Base-by-base conservation (phyloP, 225 moss, liverwort and hornwort species). In the Marchantia polymorpha region DNA sequence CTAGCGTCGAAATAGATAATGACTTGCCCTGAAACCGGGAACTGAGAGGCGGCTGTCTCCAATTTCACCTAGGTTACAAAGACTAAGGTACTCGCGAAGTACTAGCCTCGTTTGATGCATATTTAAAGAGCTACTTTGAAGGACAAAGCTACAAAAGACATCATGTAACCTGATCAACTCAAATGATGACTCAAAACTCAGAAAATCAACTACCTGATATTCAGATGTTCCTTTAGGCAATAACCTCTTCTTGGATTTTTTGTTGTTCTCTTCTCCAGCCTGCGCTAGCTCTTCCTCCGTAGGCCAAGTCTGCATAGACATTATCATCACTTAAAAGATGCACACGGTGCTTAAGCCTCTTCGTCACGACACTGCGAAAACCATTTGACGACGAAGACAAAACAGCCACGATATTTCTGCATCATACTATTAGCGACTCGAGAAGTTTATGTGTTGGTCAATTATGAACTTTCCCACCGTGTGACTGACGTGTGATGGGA, bases 171-270 rank as follows among this genome's bases (percentile, higher is more conserved):
- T 2, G 39, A 39, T 39, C 39, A 39, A 39, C 2, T 39, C 39
- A 39, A 39, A 5, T 39, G 39, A 39, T 39, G 39, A 39, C 39
- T 39, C 39, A 2, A 5, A 39, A 39, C 39, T 39, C 2, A 68
- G 10, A 11, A 46, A 72, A 1, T 55, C 66, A 16, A 72, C 71
- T 54, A 96, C 96, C 90, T 99, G 99, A 82, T 99, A 99, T 7
- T 99, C 92, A 74, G 99, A 99, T 51, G 91, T 95, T 79, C 99
- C 99, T 48, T 89, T 91, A 0, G 93, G 99, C 22, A 99, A 73
- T 64, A 89, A 76, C 52, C 89, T 91, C 80, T 92, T 92, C 60
- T 88, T 90, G 76, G 77, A 49, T 12, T 77, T 88, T 30, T 70
- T 78, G 12, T 81, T 82, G 60, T 84, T 84, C 59, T 66, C 86